A percentile compares a stretch with the other conserved stretches of the same genome.
Evolutionary conservation across 164 flowering plant species (phyloP).

Genomic region (Macadamia tetraphylla): DNA sequence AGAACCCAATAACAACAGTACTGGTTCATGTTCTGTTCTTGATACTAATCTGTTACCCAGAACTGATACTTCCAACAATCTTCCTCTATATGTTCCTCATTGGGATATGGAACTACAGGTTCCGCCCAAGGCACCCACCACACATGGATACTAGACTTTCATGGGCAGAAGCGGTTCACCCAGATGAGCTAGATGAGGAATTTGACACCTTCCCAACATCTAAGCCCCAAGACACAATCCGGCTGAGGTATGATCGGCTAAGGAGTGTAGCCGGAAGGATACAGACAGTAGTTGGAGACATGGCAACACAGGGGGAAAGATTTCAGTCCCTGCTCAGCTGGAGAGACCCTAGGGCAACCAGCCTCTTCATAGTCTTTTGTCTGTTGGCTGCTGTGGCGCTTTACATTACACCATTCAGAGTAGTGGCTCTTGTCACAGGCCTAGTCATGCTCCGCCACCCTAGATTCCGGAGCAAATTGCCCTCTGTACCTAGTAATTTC

Average conservation of each 20-base stretch:
- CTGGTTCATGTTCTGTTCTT: slow-evolving; percentile 47
- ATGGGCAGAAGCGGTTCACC: slow-evolving; percentile 50
- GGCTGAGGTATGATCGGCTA: slow-evolving; percentile 51
- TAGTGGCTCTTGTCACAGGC: slow-evolving; percentile 42
- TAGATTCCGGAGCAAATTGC: slow-evolving; percentile 59
- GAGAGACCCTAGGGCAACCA: slow-evolving; percentile 61
- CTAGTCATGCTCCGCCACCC: slow-evolving; percentile 59
- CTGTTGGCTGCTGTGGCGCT: slow-evolving; percentile 40
- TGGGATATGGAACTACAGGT: slow-evolving; percentile 53
- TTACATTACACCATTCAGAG: slow-evolving; percentile 52
- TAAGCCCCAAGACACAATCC: slow-evolving; percentile 30
- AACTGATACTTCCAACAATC: slow-evolving; percentile 50
- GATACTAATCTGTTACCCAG: slow-evolving; percentile 53
- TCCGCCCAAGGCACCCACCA: slow-evolving; percentile 45
- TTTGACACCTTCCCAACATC: slow-evolving; percentile 59
- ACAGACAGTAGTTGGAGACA: slow-evolving; percentile 57
- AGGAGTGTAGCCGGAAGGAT: slow-evolving; percentile 55
- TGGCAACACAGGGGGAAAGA: slow-evolving; percentile 64
- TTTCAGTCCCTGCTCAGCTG: slow-evolving; percentile 48
- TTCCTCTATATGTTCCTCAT: slow-evolving; percentile 56
- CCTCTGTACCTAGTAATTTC: slow-evolving; percentile 66
- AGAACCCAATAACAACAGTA: slow-evolving; percentile 48
- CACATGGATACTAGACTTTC: slow-evolving; percentile 56
- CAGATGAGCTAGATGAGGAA: slow-evolving; percentile 57
- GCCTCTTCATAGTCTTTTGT: slow-evolving; percentile 41